Conservation (phyloP, 345 rosid genomes). For the Aethionema arabicum region DNA sequence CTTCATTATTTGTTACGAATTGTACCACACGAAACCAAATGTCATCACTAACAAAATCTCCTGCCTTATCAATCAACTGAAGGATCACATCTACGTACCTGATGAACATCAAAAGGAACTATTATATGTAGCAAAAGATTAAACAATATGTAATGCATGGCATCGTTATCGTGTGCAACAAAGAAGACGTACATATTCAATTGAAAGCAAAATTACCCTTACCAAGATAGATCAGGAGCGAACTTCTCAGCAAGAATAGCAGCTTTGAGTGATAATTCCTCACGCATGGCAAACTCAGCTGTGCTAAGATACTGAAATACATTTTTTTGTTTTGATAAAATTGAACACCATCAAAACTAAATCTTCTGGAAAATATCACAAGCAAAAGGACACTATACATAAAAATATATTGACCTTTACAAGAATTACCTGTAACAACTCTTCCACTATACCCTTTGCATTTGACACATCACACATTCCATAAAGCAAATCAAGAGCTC, state of each 20-base stretch:
- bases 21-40: slow-evolving; percentile 99
- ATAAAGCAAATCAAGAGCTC: slow-evolving; percentile 97
- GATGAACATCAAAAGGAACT: slow-evolving; percentile 26
- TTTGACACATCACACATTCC: slow-evolving; percentile 99
- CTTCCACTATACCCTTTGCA: slow-evolving; percentile 99
- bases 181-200: slow-evolving; percentile 1
- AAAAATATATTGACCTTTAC: slow-evolving; percentile 5
- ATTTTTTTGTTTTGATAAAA: slow-evolving; percentile 17
- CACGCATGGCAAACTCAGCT: slow-evolving; percentile 98
- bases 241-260: slow-evolving; percentile 99
- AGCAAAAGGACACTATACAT: slow-evolving; percentile 1
- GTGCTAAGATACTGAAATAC: slow-evolving; percentile 84
- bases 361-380: slow-evolving; percentile 10
- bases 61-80: slow-evolving; percentile 99
- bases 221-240: slow-evolving; percentile 99
- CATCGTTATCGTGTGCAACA: too few relatives aligned
- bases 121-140: slow-evolving; percentile 7
- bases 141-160: neutral
- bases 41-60: slow-evolving; percentile 99
- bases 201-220: slow-evolving; percentile 34
- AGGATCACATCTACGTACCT: slow-evolving; percentile 99
- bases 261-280: slow-evolving; percentile 96
- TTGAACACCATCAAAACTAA: slow-evolving; percentile 22
- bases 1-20: slow-evolving; percentile 97
- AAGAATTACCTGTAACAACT: slow-evolving; percentile 76